Conservation (phyloP, 176 grass and related monocot genomes). For the Eragrostis curvula region DNA sequence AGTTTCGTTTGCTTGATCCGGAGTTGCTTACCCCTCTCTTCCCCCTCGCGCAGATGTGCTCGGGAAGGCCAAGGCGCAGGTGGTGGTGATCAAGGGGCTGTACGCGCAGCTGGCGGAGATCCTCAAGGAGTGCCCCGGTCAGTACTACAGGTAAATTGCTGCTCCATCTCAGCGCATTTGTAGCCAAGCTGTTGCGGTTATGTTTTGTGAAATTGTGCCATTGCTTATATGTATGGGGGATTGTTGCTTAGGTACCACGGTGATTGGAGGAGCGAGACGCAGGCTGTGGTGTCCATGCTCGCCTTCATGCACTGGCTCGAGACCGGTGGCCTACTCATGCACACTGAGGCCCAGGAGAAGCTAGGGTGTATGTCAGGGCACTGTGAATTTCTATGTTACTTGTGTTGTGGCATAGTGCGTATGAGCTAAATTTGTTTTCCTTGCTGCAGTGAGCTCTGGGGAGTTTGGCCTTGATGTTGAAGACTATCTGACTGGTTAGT, state of each 20-base stretch:
- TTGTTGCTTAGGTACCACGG: conserved; percentile 70
- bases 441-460: conserved; percentile 67
- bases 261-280: conserved; percentile 87
- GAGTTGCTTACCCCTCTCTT: not conserved
- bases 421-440: conserved; percentile 17
- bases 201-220: conserved; percentile 12
- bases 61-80: conserved; percentile 78
- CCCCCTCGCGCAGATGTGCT: conserved; percentile 66
- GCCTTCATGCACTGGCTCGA: conserved; percentile 91
- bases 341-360: conserved; percentile 86
- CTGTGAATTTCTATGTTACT: conserved; percentile 13
- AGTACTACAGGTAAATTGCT: conserved; percentile 76
- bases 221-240: conserved; percentile 31
- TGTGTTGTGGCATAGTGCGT: conserved; percentile 15
- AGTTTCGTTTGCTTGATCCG: not conserved
- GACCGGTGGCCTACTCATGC: conserved; percentile 70
- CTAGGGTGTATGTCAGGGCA: conserved; percentile 63
- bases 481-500: conserved; percentile 87
- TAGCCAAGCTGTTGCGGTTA: conserved; percentile 11
- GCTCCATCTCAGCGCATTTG: not conserved
- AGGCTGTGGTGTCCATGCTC: conserved; percentile 73
- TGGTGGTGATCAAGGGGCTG: conserved; percentile 71
- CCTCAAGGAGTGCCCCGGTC: conserved; percentile 76
- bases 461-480: conserved; percentile 93
- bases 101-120: conserved; percentile 68